Base-by-base conservation (phyloP, 1,284 basidiomycete genomes). In the Phellopilus nigrolimitatus region DNA sequence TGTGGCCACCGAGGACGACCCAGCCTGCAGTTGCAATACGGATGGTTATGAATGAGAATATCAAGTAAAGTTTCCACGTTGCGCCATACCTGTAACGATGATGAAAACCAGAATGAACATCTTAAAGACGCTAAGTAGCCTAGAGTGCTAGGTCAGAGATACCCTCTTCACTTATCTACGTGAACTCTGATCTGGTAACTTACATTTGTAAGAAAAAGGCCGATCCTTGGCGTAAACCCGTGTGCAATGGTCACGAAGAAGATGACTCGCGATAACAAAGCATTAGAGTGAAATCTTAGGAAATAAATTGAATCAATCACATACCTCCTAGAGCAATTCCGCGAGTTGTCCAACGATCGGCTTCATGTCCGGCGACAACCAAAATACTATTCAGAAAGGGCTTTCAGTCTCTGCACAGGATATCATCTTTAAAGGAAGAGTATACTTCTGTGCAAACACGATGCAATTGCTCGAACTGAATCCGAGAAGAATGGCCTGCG, bases 381-480 rank as follows among this genome's bases (percentile, higher is more conserved):
- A 78, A 68, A 38, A 77, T 79, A 53, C 78, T 80, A n/a, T 15
- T 2, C n/a, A 37, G 10, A 28, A 1, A 6, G 21, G 12, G 3
- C 6, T 8, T 7, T 2, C 4, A 17, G 0, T 42, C 38, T 33
- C 19, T 47, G n/a, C n/a, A 9, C n/a, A n/a, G n/a, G 6, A 3
- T n/a, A 19, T 24, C n/a, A 3, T 5, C 33, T 3, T 36, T 4
- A 12, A 7, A 19, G 2, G 40, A 37, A 1, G 9, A 51, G 67
- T 33, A 37, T 31, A 72, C 71, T 77, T 65, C 64, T 66, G 63
- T 2, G 70, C 71, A 56, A 71, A 70, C 34, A 80, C 78, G 30
- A 82, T 79, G 53, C 79, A 82, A 13, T 75, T 75, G 8, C 72
- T 68, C 0, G 80, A 76, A 2, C 74, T 75, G 59, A 82, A 80